Evolutionary conservation across 2,329 filamentous ascomycete species (phyloP).

Genomic region (Diaporthe velutina): DNA sequence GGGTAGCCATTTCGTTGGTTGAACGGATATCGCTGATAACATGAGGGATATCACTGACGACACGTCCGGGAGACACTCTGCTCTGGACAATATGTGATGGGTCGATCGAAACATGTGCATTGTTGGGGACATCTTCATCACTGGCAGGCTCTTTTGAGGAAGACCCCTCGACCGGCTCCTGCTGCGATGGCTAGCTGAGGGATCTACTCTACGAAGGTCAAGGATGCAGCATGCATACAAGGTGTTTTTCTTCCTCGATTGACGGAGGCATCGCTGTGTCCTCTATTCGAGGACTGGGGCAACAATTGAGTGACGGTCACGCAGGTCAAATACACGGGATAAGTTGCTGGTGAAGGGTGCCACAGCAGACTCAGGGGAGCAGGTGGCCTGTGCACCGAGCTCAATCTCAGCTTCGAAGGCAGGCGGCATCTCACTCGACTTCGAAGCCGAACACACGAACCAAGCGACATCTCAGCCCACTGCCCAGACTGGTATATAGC

Average conservation of each 20-base stretch:
- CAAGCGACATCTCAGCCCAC: not conserved
- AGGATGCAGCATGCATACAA: not conserved
- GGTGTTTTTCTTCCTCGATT: constrained; percentile 24
- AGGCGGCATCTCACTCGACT: not conserved
- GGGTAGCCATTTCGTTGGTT: not conserved
- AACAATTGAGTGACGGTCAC: not conserved
- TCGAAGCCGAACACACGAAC: not conserved
- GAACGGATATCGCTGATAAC: constrained; percentile 17
- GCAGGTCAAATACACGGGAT: not conserved
- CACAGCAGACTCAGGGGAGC: not conserved
- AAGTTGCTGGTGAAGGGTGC: not conserved
- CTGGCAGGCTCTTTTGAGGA: not conserved
- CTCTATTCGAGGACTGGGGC: not conserved
- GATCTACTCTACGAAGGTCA: not conserved
- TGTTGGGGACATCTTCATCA: not conserved
- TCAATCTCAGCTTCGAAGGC: not conserved
- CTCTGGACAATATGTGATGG: not conserved
- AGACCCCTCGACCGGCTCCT: constrained; percentile 1
- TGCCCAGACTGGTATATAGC: not conserved
- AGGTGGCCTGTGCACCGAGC: constrained; percentile 31
- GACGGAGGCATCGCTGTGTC: constrained; percentile 19
- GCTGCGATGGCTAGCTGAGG: not conserved
- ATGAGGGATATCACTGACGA: constrained; percentile 35
- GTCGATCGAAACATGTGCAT: not conserved
- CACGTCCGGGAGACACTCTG: constrained; percentile 14